Base-by-base conservation (phyloP, 2,329 filamentous ascomycete species). In the Paecilomyces formosus region DNA sequence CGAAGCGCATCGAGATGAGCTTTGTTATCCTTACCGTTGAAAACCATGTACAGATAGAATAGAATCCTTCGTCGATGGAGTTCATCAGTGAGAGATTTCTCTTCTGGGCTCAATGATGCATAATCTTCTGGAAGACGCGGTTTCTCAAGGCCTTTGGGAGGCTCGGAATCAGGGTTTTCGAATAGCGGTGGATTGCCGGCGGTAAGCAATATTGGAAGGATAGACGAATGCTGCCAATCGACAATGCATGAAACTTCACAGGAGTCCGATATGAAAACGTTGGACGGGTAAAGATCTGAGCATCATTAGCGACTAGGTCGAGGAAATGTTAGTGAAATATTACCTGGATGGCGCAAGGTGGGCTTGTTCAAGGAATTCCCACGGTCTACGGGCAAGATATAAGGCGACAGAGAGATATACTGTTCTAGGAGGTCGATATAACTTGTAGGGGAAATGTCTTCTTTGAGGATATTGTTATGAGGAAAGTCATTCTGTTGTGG, bases 181-280 rank as follows among this genome's bases (percentile, higher is more conserved):
- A 69, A 66, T 45, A 61, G 11, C 6, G 53, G 59, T 0, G 65
- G 65, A 33, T 65, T 58, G 0, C 65, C 65, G 15, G 64, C 63
- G 18, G 57, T 60, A 11, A 68, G 61, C 4, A 65, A 31, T 13
- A 62, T 51, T 7, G 66, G 64, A 2, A 55, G 57, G 31, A 66
- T 52, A 6, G 54, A 54, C 7, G 65, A 64, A 56, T 70, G 63
- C 49, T 70, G 68, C 68, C 66, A 69, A 53, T 66, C 65, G 51
- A 67, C 65, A 9, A 68, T 63, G 24, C 53, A 66, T 31, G 62
- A 61, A 26, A 67, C 24, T 21, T 60, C 59, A 50, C 60, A 60
- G 15, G 62, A 60, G 18, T 65, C 61, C 2, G 65, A 60, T 1
- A 67, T 52, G 54, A 63, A 66, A 35, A 68, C 56, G 55, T 69